These are phyloP conservation scores for Euphrasia confusa DNA, from an alignment of 257 asterid genomes.

Conservation along the genomic window DNA sequence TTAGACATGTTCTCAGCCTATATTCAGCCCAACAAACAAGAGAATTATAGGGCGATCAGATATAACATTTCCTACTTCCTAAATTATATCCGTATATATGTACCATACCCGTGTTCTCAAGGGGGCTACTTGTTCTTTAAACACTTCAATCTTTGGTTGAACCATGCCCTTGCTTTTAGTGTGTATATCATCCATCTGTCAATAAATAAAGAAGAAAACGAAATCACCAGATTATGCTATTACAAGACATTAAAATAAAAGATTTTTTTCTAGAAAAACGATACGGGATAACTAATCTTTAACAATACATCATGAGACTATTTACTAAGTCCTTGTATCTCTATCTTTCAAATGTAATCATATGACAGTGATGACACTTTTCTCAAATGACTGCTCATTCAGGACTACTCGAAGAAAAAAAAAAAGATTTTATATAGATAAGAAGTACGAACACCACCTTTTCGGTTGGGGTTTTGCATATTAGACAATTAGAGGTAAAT, in stretches of 20 bases:
- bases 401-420: not conserved
- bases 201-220: not conserved
- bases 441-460: not conserved
- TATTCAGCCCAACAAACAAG: not conserved
- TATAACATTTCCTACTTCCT: not conserved
- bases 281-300: not conserved
- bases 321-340: not conserved
- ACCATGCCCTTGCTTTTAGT: slow-evolving; percentile 60
- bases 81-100: no score
- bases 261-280: not conserved
- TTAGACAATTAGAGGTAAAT: not conserved
- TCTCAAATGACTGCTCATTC: not conserved
- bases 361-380: not conserved
- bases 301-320: not conserved
- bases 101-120: slow-evolving; percentile 57
- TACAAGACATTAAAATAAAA: not conserved
- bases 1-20: slow-evolving; percentile 56
- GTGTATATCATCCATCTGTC: slow-evolving; percentile 62
- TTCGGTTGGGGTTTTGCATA: not conserved
- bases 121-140: slow-evolving; percentile 53
- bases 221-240: not conserved
- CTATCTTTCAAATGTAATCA: not conserved
- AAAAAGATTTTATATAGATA: not conserved
- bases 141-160: slow-evolving; percentile 49
- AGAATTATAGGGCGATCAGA: not conserved